A percentile compares a stretch with the other conserved stretches of the same genome.
phyloP scores from a whole-genome alignment of 225 moss, liverwort and hornwort species.

The Sphagnum tenellum region DNA sequence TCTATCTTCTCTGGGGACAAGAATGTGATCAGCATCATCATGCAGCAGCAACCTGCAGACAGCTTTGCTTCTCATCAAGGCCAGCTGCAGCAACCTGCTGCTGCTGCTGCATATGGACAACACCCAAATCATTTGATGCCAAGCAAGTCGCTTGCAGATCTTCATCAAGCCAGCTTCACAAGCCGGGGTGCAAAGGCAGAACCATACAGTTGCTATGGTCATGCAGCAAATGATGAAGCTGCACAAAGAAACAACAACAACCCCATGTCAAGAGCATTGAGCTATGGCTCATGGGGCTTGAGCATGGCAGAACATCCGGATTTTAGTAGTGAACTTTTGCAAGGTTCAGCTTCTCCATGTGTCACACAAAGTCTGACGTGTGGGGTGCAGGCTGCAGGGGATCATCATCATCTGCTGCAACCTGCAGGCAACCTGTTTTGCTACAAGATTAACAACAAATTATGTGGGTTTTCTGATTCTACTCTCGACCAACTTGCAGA shows the following conservation, averaged over 20 bases:
- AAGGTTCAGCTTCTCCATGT: constrained; percentile 20
- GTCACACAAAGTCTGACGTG: constrained; percentile 19
- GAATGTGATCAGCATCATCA: constrained; percentile 9
- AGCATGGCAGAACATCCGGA: constrained; percentile 4
- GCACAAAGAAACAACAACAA: constrained; percentile 28
- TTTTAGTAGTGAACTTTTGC: constrained; percentile 9
- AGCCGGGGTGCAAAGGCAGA: constrained; percentile 29
- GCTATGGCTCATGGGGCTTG: constrained; percentile 18
- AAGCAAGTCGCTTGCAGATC: constrained; percentile 6
- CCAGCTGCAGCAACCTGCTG: constrained; percentile 7
- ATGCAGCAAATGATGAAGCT: constrained; percentile 23
- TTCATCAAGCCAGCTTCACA: constrained; percentile 12
- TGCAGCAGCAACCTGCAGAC: background rate
- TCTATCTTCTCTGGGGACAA: constrained; percentile 6
- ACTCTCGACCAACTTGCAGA: constrained; percentile 32
- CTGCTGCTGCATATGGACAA: background rate
- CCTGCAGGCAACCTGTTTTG: constrained; percentile 8
- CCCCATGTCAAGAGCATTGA: constrained; percentile 8
- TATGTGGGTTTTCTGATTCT: constrained; percentile 21
- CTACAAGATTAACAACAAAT: constrained; percentile 14
- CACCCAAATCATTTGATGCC: background rate
- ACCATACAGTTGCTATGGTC: constrained; percentile 20
- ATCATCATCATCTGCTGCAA: too few relatives aligned
- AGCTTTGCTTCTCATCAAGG: constrained; percentile 17
- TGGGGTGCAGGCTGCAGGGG: constrained; percentile 14